phyloP scores from a whole-genome alignment of 2,329 filamentous ascomycete species.

The Fusarium sp. region DNA sequence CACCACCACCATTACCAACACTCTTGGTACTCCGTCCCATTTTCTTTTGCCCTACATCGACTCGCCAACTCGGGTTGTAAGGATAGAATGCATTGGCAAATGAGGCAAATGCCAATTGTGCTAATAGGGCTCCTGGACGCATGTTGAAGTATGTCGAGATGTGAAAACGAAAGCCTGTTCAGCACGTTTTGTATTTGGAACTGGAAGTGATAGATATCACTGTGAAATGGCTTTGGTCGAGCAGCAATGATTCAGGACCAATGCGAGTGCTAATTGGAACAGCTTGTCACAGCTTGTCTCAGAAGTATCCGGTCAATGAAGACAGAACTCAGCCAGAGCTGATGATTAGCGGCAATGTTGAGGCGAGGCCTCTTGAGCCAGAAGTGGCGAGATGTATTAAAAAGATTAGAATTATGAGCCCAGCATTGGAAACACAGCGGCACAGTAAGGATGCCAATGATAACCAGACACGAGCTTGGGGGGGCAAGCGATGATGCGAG shows the following conservation, averaged over 20 bases:
- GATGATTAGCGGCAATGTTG: constrained; percentile 8
- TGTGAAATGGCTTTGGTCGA: constrained; percentile 14
- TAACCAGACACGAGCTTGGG: constrained; percentile 28
- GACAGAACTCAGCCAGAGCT: constrained; percentile 4
- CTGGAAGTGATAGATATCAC: constrained; percentile 27
- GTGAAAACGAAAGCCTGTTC: constrained; percentile 18
- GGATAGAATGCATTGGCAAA: constrained; percentile 63
- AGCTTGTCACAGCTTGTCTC: constrained; percentile 44
- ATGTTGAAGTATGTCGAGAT: constrained; percentile 52
- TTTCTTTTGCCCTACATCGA: constrained; percentile 46
- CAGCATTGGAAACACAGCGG: constrained; percentile 46
- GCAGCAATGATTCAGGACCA: constrained; percentile 7
- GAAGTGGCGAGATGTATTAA: constrained; percentile 44
- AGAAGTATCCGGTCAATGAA: constrained; percentile 28
- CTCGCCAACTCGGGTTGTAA: constrained; percentile 57
- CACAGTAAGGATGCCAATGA: constrained; percentile 41
- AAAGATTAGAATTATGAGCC: constrained; percentile 50
- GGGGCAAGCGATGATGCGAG: constrained; percentile 35
- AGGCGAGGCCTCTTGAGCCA: constrained; percentile 33
- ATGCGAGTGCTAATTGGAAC: constrained; percentile 27
- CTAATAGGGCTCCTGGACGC: constrained; percentile 56
- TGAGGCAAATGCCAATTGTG: constrained; percentile 62
- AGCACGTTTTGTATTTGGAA: constrained; percentile 1
- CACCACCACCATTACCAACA: constrained; percentile 35
- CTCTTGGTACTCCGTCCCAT: constrained; percentile 44